A percentile compares a stretch with the other conserved stretches of the same genome.
Conservation (phyloP, 2,329 filamentous ascomycete species). For the Cytospora piceae region DNA sequence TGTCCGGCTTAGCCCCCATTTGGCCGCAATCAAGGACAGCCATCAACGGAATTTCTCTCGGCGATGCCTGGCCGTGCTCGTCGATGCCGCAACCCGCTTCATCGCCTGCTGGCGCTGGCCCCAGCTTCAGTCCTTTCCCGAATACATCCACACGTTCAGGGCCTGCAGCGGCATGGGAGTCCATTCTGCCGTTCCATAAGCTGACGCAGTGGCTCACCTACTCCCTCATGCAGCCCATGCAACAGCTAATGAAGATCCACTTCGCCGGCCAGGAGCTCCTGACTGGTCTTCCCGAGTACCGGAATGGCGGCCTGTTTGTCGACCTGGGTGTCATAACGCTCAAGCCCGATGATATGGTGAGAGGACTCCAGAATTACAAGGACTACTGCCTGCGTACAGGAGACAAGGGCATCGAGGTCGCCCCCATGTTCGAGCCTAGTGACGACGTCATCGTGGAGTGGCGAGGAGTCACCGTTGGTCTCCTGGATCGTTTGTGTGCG, state of each 20-base stretch:
- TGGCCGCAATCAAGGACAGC: slow-evolving; percentile 88
- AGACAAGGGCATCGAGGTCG: slow-evolving; percentile 60
- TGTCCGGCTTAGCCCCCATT: slow-evolving; percentile 82
- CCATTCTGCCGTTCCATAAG: slow-evolving; percentile 67
- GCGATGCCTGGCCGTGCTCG: slow-evolving; percentile 91
- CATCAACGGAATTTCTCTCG: slow-evolving; percentile 83
- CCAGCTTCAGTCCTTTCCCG: slow-evolving; percentile 55
- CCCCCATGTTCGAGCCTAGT: slow-evolving; percentile 61
- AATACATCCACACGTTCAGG: slow-evolving; percentile 38
- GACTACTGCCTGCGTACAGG: slow-evolving; percentile 74
- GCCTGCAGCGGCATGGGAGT: slow-evolving; percentile 70
- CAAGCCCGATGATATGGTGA: slow-evolving; percentile 48
- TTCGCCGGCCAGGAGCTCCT: slow-evolving; percentile 59
- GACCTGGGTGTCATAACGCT: slow-evolving; percentile 59
- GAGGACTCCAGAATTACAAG: slow-evolving; percentile 52
- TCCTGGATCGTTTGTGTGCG: slow-evolving; percentile 58
- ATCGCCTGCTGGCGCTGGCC: slow-evolving; percentile 46
- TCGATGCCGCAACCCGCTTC: slow-evolving; percentile 69
- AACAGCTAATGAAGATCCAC: slow-evolving; percentile 53
- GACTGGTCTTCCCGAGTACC: slow-evolving; percentile 72
- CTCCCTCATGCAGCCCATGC: slow-evolving; percentile 69
- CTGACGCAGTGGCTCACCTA: slow-evolving; percentile 76
- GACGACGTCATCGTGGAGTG: slow-evolving; percentile 68
- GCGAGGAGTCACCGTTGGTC: slow-evolving; percentile 65
- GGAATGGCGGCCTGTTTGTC: slow-evolving; percentile 72